These are phyloP conservation scores for Neoscytalidium dimidiatum DNA, from an alignment of 2,329 filamentous ascomycete genomes.

Conservation along the genomic window DNA sequence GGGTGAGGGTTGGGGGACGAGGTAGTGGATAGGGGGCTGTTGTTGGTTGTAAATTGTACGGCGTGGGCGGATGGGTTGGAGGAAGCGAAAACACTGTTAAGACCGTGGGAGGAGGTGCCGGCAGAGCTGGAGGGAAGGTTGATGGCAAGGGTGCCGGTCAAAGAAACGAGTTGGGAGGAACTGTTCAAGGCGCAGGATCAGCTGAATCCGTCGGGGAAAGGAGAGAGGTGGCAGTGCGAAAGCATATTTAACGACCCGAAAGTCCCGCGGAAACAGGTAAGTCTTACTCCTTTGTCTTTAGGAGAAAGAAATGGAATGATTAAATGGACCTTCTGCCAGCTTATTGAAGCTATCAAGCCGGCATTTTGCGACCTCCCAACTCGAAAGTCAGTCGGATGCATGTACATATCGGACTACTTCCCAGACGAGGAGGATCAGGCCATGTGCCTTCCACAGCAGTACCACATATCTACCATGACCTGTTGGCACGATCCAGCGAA, in stretches of 20 bases:
- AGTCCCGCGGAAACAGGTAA: neutral
- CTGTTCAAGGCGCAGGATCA: constrained; percentile 15
- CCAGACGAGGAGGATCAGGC: constrained; percentile 22
- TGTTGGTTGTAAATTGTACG: neutral
- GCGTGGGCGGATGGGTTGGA: constrained; percentile 15
- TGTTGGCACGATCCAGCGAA: constrained; percentile 20
- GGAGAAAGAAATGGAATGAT: too few species aligned
- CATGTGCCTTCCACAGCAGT: constrained; percentile 24
- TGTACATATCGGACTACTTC: constrained; percentile 20
- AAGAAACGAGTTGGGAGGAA: constrained; percentile 11
- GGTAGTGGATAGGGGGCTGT: neutral
- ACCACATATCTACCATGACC: constrained; percentile 23
- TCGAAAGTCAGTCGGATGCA: constrained; percentile 13
- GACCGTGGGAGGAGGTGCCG: constrained; percentile 14
- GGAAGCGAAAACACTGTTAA: constrained; percentile 15
- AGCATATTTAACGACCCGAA: constrained; percentile 22
- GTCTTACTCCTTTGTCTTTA: too few species aligned
- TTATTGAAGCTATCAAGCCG: constrained; percentile 20
- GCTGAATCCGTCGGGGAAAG: constrained; percentile 10
- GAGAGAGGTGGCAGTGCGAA: constrained; percentile 21
- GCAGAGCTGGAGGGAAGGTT: neutral
- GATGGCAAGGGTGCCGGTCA: neutral
- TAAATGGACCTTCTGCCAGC: neutral
- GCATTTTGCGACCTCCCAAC: constrained; percentile 20
- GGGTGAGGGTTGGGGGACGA: neutral